phyloP scores from a whole-genome alignment of 2,329 filamentous ascomycete species.

The Scleromitrula shiraiana region DNA sequence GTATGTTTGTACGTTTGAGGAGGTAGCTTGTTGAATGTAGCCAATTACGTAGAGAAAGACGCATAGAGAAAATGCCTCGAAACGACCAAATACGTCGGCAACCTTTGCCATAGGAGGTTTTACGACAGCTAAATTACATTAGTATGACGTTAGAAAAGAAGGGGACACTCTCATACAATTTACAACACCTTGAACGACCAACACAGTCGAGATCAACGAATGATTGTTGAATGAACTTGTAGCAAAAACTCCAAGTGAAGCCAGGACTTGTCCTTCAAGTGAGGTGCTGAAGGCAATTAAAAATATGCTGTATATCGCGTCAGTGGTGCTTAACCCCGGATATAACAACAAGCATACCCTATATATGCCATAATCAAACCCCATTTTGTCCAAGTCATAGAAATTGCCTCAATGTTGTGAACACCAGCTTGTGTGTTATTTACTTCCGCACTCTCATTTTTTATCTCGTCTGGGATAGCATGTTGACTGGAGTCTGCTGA shows the following conservation, averaged over 20 bases:
- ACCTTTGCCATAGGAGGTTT: conserved; percentile 48
- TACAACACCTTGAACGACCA: conserved; percentile 5
- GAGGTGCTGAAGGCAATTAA: conserved; percentile 25
- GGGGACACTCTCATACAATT: background rate
- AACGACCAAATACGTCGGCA: conserved; percentile 42
- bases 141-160: conserved; percentile 37
- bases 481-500: too few relatives aligned
- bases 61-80: conserved; percentile 38
- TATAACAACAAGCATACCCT: conserved; percentile 7
- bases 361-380: conserved; percentile 19
- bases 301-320: conserved; percentile 38
- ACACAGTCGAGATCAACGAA: conserved; percentile 33
- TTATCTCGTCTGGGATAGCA: too few relatives aligned
- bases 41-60: conserved; percentile 38
- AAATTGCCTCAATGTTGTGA: conserved; percentile 19
- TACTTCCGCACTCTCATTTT: too few relatives aligned
- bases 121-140: conserved; percentile 39
- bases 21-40: conserved; percentile 58
- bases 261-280: conserved; percentile 23
- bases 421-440: conserved; percentile 14
- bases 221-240: conserved; percentile 41
- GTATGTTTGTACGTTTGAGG: conserved; percentile 50
- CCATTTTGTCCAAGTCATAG: conserved; percentile 20
- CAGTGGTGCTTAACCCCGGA: background rate
- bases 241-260: conserved; percentile 36